phyloP scores from a whole-genome alignment of 2,329 filamentous ascomycete genomes.

The Paraphoma chrysanthemicola region DNA sequence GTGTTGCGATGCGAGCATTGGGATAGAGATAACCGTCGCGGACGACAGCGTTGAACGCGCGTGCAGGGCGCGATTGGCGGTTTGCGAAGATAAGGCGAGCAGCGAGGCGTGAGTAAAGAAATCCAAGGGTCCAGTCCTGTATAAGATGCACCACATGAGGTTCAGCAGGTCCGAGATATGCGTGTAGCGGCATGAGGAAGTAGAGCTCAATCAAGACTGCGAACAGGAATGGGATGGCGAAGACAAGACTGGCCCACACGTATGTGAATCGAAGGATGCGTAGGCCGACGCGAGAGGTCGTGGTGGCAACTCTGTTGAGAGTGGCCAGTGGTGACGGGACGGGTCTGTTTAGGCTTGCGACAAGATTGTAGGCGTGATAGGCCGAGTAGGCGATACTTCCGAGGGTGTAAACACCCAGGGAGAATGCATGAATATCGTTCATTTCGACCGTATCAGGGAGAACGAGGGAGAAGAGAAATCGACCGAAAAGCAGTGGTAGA shows the following conservation, averaged over 20 bases:
- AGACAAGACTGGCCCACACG: conserved; percentile 73
- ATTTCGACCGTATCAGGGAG: conserved; percentile 71
- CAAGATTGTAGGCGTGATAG: conserved; percentile 59
- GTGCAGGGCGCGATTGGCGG: conserved; percentile 72
- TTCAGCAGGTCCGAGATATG: conserved; percentile 62
- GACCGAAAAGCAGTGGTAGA: conserved; percentile 83
- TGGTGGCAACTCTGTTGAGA: conserved; percentile 31
- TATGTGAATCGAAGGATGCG: conserved; percentile 68
- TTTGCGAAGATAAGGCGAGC: conserved; percentile 73
- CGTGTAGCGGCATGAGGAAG: conserved; percentile 83
- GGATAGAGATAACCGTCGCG: conserved; percentile 76
- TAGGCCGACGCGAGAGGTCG: conserved; percentile 34
- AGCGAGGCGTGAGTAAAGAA: conserved; percentile 86
- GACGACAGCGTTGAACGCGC: conserved; percentile 76
- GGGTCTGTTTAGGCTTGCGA: conserved; percentile 31
- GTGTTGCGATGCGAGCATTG: conserved; percentile 78
- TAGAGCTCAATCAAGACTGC: conserved; percentile 87
- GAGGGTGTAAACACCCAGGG: conserved; percentile 83
- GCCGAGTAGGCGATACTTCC: conserved; percentile 68
- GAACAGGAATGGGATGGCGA: conserved; percentile 83
- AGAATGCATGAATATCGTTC: conserved; percentile 97
- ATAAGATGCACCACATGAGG: conserved; percentile 82
- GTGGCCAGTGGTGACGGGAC: conserved; percentile 40
- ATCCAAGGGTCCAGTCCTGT: conserved; percentile 91
- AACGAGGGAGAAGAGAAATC: conserved; percentile 74